Conservation (phyloP, 1,139 yeast genomes). For the Geotrichum siamense region DNA sequence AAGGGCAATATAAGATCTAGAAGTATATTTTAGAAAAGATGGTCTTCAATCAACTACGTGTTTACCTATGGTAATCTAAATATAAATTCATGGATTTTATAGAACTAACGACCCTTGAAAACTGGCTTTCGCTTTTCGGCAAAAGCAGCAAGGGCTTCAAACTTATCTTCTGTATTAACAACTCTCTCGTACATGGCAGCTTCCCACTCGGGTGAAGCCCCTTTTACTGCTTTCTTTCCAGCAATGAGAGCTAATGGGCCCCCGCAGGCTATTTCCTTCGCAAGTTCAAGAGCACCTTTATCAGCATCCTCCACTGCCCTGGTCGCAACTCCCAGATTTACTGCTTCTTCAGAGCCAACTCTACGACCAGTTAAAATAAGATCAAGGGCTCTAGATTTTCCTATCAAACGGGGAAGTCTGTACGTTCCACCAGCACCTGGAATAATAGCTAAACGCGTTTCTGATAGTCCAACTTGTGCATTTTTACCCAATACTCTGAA, state of each 20-base stretch:
- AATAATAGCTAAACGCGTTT: conserved; percentile 29
- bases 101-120: conserved; percentile 28
- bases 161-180: conserved; percentile 31
- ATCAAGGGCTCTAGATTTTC: conserved; percentile 29
- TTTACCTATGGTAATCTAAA: no score
- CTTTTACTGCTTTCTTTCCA: conserved; percentile 30
- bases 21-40: no score
- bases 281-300: conserved; percentile 25
- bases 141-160: conserved; percentile 32
- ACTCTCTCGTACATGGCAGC: conserved; percentile 26
- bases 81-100: no score
- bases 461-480: conserved; percentile 28
- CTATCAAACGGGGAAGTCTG: conserved; percentile 29
- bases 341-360: conserved; percentile 27
- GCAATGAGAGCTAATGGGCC: conserved; percentile 32
- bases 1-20: no score
- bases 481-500: conserved; percentile 26
- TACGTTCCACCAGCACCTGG: conserved; percentile 35
- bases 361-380: conserved; percentile 29
- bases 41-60: no score
- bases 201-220: conserved; percentile 28
- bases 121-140: conserved; percentile 28
- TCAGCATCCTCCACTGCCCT: conserved; percentile 26
- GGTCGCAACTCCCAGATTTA: conserved; percentile 26
- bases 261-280: conserved; percentile 28